phyloP scores from a whole-genome alignment of 495 filamentous ascomycete genomes.

The Arthonia radiata region DNA sequence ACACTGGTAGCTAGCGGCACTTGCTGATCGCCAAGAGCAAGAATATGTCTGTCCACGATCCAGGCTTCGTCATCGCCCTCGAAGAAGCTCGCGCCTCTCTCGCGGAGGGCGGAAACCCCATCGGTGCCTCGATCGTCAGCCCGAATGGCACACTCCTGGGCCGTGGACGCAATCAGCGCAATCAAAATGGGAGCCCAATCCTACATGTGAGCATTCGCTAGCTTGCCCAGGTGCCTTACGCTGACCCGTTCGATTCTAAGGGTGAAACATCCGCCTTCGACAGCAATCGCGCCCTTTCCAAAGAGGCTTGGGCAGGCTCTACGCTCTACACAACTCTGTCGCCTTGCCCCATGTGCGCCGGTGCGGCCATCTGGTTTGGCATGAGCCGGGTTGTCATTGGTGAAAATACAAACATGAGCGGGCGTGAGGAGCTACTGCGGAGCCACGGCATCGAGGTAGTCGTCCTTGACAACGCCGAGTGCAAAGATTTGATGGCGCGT shows the following conservation, averaged over 20 bases:
- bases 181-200: conserved; percentile 51
- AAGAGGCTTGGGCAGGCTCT: conserved; percentile 40
- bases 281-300: conserved; percentile 51
- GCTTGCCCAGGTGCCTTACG: background rate
- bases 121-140: conserved; percentile 51
- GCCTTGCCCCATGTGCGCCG: conserved; percentile 76
- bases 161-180: conserved; percentile 60
- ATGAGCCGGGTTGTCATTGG: conserved; percentile 63
- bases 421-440: conserved; percentile 50
- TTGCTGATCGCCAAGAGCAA: too few species aligned
- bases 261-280: conserved; percentile 63
- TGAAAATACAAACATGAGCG: conserved; percentile 57
- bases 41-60: too few species aligned
- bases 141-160: conserved; percentile 49
- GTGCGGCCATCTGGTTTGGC: conserved; percentile 59
- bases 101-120: conserved; percentile 59
- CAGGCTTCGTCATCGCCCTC: conserved; percentile 36
- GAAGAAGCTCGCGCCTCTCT: conserved; percentile 46
- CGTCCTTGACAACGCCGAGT: conserved; percentile 41
- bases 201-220: conserved; percentile 34
- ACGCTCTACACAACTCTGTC: conserved; percentile 80
- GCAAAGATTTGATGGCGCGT: conserved; percentile 49
- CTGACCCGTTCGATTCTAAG: conserved; percentile 15
- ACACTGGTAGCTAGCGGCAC: too few species aligned
- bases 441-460: conserved; percentile 51